A percentile compares a stretch with the other conserved stretches of the same genome.
Evolutionary conservation across 768 basidiomycete genomes (phyloP).

Genomic region (Hericium erinaceus): DNA sequence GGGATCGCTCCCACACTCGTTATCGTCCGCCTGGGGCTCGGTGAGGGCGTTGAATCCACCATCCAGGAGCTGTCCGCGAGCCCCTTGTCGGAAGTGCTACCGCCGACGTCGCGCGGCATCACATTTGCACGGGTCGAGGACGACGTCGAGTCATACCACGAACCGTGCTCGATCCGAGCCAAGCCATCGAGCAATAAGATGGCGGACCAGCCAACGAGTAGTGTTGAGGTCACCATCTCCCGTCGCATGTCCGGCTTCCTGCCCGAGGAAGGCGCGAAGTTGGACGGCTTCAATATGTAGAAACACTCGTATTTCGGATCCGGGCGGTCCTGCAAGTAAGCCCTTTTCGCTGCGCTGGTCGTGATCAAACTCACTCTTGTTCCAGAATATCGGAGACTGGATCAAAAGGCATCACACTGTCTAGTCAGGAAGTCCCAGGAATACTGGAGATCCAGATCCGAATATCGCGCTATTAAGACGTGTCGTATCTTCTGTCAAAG

Average conservation of each 20-base stretch:
- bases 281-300: too few relatives aligned
- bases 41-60: neutral
- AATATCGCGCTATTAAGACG: too few relatives aligned
- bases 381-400: too few relatives aligned
- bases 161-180: neutral
- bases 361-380: neutral
- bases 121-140: neutral
- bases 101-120: neutral
- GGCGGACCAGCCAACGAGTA: neutral
- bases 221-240: neutral
- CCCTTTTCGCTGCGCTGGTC: neutral
- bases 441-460: too few relatives aligned
- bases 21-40: neutral
- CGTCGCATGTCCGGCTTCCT: neutral
- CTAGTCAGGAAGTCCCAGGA: too few relatives aligned
- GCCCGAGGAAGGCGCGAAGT: neutral
- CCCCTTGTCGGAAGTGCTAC: neutral
- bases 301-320: too few relatives aligned
- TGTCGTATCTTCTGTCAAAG: too few relatives aligned
- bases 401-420: too few relatives aligned
- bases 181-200: neutral
- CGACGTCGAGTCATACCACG: neutral
- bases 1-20: neutral
- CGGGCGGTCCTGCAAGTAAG: too few relatives aligned
- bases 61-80: neutral